phyloP scores from a whole-genome alignment of 1,284 basidiomycete species.

The Irpex sp. region DNA sequence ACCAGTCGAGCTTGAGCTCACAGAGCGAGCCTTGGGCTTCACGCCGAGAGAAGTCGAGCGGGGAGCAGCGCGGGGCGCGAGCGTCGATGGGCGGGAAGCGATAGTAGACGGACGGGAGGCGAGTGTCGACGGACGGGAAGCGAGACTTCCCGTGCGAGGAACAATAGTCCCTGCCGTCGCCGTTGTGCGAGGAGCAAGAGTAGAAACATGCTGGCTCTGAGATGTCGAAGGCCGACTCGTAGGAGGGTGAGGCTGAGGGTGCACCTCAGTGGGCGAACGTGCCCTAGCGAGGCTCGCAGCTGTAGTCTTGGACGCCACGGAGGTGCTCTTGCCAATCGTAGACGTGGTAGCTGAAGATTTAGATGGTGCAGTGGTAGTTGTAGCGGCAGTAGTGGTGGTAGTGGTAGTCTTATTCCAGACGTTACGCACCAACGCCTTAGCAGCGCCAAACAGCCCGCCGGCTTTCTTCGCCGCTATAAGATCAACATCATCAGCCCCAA shows the following conservation, averaged over 20 bases:
- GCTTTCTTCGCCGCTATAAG: constrained; percentile 21
- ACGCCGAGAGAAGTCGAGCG: not conserved
- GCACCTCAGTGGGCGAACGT: constrained; percentile 22
- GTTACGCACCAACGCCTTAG: constrained; percentile 36
- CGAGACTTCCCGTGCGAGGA: constrained; percentile 4
- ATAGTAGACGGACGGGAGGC: constrained; percentile 5
- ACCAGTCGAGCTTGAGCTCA: no score
- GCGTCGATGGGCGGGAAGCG: constrained; percentile 3
- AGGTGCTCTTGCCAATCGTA: not conserved
- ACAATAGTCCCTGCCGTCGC: no score
- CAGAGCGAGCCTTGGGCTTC: no score
- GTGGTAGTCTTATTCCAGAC: constrained; percentile 34
- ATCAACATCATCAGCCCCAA: no score
- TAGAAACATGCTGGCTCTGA: no score
- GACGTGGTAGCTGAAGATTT: constrained; percentile 2
- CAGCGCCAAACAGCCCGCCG: constrained; percentile 35
- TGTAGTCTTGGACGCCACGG: constrained; percentile 6
- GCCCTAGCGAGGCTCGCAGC: constrained; percentile 10
- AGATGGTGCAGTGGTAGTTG: constrained; percentile 17
- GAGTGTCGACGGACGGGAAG: constrained; percentile 2
- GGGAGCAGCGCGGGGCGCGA: constrained; percentile 8
- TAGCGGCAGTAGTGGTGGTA: constrained; percentile 17
- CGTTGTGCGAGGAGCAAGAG: no score
- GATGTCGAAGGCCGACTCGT: no score
- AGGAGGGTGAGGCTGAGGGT: no score